Evolutionary conservation across 495 filamentous ascomycete genomes (phyloP), one percentile per base, ranked within the genome.

Genomic region (Achaetomiella virescens): DNA sequence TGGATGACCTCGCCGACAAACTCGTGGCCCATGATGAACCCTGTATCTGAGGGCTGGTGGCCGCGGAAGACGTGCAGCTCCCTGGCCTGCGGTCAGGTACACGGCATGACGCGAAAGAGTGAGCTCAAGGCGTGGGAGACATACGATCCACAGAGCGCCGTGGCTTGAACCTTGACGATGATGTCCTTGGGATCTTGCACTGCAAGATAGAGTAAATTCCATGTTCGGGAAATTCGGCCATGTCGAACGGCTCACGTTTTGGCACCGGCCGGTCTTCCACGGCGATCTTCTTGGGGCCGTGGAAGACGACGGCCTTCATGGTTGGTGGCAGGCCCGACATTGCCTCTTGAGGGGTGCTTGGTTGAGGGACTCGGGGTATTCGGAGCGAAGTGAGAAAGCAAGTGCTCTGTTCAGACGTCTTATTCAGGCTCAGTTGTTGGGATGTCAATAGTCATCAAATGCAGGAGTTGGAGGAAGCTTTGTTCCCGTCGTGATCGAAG

Each of bases 41-140:
- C 76, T 0, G 72, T 61, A 2, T 45, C 41, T 1, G 75, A 71
- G 12, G 83, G 76, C 68, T 92, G 85, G 69, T 90, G 81, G 52
- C 91, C 92, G 31, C 93, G 85, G 73, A 87, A 98, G 27, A 87
- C 83, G 72, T 98, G 93, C 43, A 98, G 78, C 61, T 97, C 93
- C 65, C 89, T 44, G 40, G 35, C 21, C 38, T 43, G 3, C 15
- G 27, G 43, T 45, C 31, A 52, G 49, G 14, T 27, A 22, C 24
- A 36, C 2, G 35, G 33, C 45, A 59, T 51, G 25, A 25, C 54
- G 24, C 25, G 21, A 10, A 22, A 18, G 6, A 12, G 35, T 25
- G 41, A 11, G 1, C 1, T 45, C 22, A 33, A 12, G 47, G 6
- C 1, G 7, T 14, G 12, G 21, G 20, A 20, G n/a, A 77, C 82